Conservation (phyloP, 495 filamentous ascomycete species). For the Massariosphaeria phaeospora region DNA sequence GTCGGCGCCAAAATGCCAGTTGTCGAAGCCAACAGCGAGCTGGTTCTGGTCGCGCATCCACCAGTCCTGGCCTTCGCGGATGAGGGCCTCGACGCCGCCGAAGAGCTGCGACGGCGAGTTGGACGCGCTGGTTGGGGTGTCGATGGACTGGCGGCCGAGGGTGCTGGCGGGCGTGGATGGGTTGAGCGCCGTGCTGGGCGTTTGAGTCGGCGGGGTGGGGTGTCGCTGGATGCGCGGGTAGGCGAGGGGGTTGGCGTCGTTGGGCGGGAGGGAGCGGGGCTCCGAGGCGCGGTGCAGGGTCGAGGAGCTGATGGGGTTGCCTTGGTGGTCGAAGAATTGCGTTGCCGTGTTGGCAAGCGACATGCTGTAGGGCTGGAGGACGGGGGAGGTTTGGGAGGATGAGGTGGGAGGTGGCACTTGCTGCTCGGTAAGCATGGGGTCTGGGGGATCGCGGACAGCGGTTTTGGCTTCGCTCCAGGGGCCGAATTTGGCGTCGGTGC, state of each 20-base stretch:
- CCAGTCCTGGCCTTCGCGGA: conserved; percentile 43
- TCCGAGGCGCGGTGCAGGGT: conserved; percentile 21
- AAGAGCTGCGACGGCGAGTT: conserved; percentile 39
- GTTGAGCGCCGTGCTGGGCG: conserved; percentile 4
- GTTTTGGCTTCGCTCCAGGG: conserved; percentile 28
- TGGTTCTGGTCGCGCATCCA: conserved; percentile 38
- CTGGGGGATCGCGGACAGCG: conserved; percentile 1
- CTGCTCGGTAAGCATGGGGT: neutral
- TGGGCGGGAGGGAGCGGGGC: conserved; percentile 24
- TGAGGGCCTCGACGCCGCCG: conserved; percentile 40
- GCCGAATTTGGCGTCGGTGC: conserved; percentile 54
- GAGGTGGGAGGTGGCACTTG: no score
- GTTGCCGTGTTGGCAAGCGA: conserved; percentile 8
- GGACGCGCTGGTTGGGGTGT: conserved; percentile 14
- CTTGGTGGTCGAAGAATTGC: conserved; percentile 21
- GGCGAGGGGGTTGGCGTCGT: conserved; percentile 13
- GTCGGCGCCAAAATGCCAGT: conserved; percentile 35
- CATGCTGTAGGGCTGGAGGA: conserved; percentile 21
- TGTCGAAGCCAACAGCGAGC: conserved; percentile 39
- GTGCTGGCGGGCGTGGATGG: conserved; percentile 5
- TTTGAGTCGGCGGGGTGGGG: no score
- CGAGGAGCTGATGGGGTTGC: conserved; percentile 14
- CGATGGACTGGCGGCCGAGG: conserved; percentile 6
- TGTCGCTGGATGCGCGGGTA: conserved; percentile 22
- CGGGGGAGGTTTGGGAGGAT: conserved; percentile 2